phyloP scores from a whole-genome alignment of 2,329 filamentous ascomycete genomes.

The Colletotrichum cordylinicola region DNA sequence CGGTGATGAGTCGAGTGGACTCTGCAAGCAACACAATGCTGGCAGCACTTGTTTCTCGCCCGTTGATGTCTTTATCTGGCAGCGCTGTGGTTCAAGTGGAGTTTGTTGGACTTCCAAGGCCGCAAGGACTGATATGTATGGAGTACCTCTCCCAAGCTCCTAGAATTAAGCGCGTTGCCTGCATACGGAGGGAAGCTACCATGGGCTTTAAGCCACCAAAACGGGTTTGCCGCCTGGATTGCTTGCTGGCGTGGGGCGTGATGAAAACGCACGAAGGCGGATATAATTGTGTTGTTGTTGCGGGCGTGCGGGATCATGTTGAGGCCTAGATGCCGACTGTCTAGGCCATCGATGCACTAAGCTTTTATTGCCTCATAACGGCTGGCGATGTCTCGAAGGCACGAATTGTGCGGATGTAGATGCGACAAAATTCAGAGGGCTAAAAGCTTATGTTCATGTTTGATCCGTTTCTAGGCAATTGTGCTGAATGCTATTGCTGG shows the following conservation, averaged over 20 bases:
- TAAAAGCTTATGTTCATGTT: not conserved
- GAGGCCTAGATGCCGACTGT: not conserved
- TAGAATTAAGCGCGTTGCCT: not conserved
- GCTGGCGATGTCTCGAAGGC: not conserved
- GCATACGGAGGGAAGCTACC: not conserved
- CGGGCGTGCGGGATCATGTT: not conserved
- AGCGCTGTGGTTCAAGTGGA: not conserved
- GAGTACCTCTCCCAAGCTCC: not conserved
- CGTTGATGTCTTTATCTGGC: not conserved
- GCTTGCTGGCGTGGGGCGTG: not conserved
- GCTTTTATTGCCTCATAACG: not conserved
- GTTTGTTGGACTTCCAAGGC: not conserved
- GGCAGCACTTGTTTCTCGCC: not conserved
- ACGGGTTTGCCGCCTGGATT: not conserved
- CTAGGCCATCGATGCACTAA: not conserved
- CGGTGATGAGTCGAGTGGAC: not conserved
- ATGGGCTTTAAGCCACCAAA: not conserved
- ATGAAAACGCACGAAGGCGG: not conserved
- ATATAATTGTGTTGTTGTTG: not conserved
- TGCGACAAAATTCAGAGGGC: not conserved
- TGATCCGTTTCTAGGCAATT: not conserved
- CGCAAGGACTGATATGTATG: not conserved
- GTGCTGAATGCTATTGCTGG: not conserved
- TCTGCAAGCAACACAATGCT: not conserved
- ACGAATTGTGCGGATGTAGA: not conserved